A percentile compares a stretch with the other conserved stretches of the same genome.
phyloP scores from a whole-genome alignment of 768 basidiomycete species.

The Podaxis sp. region DNA sequence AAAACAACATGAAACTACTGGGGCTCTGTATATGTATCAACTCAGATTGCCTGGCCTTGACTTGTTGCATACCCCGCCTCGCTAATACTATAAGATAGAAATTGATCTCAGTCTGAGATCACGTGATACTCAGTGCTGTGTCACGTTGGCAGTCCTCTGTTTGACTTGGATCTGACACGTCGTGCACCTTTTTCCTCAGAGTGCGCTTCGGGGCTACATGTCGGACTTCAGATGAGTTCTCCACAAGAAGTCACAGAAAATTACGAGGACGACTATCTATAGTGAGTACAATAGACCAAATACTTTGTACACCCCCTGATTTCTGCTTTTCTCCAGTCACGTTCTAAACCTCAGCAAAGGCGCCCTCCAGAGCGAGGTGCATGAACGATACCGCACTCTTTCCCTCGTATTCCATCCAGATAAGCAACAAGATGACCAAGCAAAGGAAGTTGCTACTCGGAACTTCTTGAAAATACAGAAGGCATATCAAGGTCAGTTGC shows the following conservation, averaged over 20 bases:
- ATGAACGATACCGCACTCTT: constrained; percentile 66
- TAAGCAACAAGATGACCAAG: constrained; percentile 59
- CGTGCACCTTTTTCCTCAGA: background rate
- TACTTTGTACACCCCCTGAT: background rate
- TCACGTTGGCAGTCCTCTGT: background rate
- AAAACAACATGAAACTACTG: no score
- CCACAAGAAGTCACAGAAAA: background rate
- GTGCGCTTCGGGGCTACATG: background rate
- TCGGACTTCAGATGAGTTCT: constrained; percentile 5
- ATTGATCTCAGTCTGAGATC: no score
- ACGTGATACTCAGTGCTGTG: background rate
- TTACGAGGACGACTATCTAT: constrained; percentile 12
- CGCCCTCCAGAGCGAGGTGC: constrained; percentile 65
- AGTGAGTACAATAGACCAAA: constrained; percentile 11
- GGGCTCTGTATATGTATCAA: no score
- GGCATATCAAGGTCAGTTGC: constrained; percentile 67
- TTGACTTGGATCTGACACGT: background rate
- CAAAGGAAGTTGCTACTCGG: constrained; percentile 55
- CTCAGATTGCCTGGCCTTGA: no score
- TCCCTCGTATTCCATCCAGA: constrained; percentile 86
- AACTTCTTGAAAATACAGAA: constrained; percentile 76
- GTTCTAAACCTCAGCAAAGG: constrained; percentile 66
- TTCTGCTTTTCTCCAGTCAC: constrained; percentile 33
- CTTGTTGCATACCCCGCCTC: no score
- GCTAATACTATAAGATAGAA: no score